A percentile compares a stretch with the other conserved stretches of the same genome.
Evolutionary conservation across 2,329 filamentous ascomycete genomes (phyloP).

Genomic region (Fusarium sp.): DNA sequence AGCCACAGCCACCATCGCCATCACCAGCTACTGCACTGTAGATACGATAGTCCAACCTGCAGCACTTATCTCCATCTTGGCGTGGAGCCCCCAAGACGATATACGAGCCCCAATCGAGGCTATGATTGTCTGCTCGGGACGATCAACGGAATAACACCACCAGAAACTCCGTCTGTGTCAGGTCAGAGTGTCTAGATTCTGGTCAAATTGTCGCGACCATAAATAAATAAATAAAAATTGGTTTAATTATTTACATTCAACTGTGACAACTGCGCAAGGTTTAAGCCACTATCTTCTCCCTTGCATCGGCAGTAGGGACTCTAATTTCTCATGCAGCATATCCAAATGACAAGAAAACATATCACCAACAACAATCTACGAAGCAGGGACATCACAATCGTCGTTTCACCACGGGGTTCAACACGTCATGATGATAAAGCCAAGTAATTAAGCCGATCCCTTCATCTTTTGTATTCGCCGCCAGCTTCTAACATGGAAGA

Average conservation of each 20-base stretch:
- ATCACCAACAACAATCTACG: neutral
- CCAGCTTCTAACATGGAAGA: neutral
- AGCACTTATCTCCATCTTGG: slow-evolving; percentile 7
- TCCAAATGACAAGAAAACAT: slow-evolving; percentile 5
- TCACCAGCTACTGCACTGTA: slow-evolving; percentile 2
- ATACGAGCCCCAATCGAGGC: slow-evolving; percentile 38
- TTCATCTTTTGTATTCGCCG: slow-evolving; percentile 4
- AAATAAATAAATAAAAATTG: too few species aligned
- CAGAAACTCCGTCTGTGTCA: slow-evolving; percentile 11
- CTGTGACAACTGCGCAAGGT: slow-evolving; percentile 9
- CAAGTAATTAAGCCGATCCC: slow-evolving; percentile 17
- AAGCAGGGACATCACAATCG: neutral
- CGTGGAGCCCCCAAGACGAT: slow-evolving; percentile 28
- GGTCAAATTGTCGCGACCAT: neutral
- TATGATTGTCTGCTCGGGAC: slow-evolving; percentile 27
- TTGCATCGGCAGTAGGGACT: slow-evolving; percentile 28
- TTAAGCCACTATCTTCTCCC: slow-evolving; percentile 22
- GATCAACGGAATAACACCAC: slow-evolving; percentile 29
- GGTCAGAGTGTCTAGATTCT: neutral
- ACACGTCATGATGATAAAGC: slow-evolving; percentile 40
- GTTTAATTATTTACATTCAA: slow-evolving; percentile 7
- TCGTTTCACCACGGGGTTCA: slow-evolving; percentile 24
- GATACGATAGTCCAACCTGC: too few species aligned
- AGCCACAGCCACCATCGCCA: slow-evolving; percentile 17
- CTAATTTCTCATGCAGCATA: slow-evolving; percentile 33